Percentiles rank a stretch among this genome's conserved stretches.
Conservation (phyloP, 2,329 filamentous ascomycete genomes). For the Pseudogymnoascus sp. region DNA sequence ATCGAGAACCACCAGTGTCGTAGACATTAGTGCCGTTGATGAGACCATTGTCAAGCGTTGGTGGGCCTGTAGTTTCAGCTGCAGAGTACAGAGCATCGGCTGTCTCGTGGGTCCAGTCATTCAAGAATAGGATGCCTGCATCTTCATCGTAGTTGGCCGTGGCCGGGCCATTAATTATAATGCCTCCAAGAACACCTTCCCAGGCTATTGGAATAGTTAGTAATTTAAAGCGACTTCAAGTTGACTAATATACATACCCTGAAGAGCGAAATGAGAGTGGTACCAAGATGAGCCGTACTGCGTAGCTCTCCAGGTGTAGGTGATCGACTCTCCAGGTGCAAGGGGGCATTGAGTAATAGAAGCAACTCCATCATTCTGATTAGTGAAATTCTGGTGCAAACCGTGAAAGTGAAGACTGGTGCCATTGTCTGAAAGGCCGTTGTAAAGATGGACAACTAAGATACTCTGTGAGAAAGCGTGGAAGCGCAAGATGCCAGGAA, state of each 20-base stretch:
- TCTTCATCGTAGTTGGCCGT: slow-evolving; percentile 56
- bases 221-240: slow-evolving; percentile 28
- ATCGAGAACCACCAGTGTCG: slow-evolving; percentile 24
- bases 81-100: slow-evolving; percentile 18
- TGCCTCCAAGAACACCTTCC: slow-evolving; percentile 53
- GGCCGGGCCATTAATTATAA: slow-evolving; percentile 56
- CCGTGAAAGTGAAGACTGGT: slow-evolving; percentile 46
- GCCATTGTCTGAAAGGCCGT: slow-evolving; percentile 36
- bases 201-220: slow-evolving; percentile 20
- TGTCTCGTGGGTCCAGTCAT: slow-evolving; percentile 27
- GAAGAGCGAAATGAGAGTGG: slow-evolving; percentile 51
- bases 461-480: slow-evolving; percentile 13
- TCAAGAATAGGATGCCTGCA: slow-evolving; percentile 44
- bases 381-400: slow-evolving; percentile 35
- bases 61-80: slow-evolving; percentile 19
- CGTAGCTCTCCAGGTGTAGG: slow-evolving; percentile 25
- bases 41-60: slow-evolving; percentile 23
- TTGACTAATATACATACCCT: slow-evolving; percentile 27
- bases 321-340: slow-evolving; percentile 36
- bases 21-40: slow-evolving; percentile 31
- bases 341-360: slow-evolving; percentile 60
- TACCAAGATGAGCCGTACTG: slow-evolving; percentile 50
- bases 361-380: slow-evolving; percentile 38
- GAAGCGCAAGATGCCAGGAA: slow-evolving; percentile 33
- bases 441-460: slow-evolving; percentile 31